Evolutionary conservation across 768 basidiomycete genomes (phyloP).

Genomic region (Coprinellus micaceus): DNA sequence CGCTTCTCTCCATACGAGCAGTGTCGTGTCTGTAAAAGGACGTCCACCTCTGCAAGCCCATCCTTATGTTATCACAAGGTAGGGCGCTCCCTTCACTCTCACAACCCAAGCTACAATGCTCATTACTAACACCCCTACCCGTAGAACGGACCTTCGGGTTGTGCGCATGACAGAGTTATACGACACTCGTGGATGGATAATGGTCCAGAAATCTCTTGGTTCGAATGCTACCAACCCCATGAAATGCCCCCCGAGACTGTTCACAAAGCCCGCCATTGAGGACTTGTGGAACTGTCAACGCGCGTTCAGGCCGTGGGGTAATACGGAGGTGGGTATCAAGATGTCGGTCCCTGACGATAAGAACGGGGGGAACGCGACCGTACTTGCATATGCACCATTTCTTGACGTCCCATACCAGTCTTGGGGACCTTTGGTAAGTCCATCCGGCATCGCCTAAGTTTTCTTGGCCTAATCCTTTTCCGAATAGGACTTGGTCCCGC

Average conservation of each 20-base stretch:
- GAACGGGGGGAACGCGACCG: slow-evolving; percentile 17
- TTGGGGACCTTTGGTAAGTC: slow-evolving; percentile 28
- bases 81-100: background rate
- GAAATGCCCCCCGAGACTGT: background rate
- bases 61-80: slow-evolving; percentile 37
- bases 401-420: slow-evolving; percentile 18
- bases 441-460: background rate
- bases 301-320: background rate
- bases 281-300: background rate
- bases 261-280: slow-evolving; percentile 21
- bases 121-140: too few relatives aligned
- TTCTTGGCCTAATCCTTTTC: background rate
- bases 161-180: slow-evolving; percentile 29
- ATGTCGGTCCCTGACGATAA: slow-evolving; percentile 17
- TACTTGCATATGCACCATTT: slow-evolving; percentile 30
- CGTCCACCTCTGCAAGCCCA: slow-evolving; percentile 21
- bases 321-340: background rate
- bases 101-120: background rate
- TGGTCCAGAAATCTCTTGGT: slow-evolving; percentile 13
- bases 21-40: slow-evolving; percentile 14
- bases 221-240: background rate
- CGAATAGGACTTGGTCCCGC: slow-evolving; percentile 26
- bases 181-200: slow-evolving; percentile 24
- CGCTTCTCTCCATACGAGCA: background rate
- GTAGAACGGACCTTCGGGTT: slow-evolving; percentile 32